Evolutionary conservation across 371 early-diverging fungal species (phyloP).

Genomic region (Umbelopsis sp.): DNA sequence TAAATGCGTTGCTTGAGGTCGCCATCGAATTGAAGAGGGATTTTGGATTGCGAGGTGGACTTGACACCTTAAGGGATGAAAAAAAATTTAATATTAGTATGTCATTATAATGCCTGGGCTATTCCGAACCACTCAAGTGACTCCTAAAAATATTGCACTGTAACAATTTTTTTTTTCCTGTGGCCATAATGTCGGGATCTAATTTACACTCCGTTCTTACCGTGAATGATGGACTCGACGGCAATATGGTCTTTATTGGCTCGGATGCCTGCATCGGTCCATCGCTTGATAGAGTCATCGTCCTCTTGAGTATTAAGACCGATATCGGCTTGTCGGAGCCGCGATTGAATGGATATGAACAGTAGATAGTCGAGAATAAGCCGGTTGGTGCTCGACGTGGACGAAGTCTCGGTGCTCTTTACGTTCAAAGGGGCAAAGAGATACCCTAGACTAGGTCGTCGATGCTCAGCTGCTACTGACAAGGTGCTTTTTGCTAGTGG

Average conservation of each 20-base stretch:
- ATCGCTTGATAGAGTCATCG: slow-evolving; percentile 31
- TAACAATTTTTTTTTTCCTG: slow-evolving; percentile 2
- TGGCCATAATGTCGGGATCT: background rate
- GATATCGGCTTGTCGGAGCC: slow-evolving; percentile 56
- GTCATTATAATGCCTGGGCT: background rate
- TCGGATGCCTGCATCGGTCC: slow-evolving; percentile 44
- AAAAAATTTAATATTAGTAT: slow-evolving; percentile 3
- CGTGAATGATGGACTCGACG: slow-evolving; percentile 52
- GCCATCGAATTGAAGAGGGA: slow-evolving; percentile 41
- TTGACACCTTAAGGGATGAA: slow-evolving; percentile 31
- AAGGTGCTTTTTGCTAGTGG: slow-evolving; percentile 16
- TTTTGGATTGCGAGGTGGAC: slow-evolving; percentile 32
- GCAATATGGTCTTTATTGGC: slow-evolving; percentile 55
- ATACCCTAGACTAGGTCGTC: slow-evolving; percentile 32
- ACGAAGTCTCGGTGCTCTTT: slow-evolving; percentile 23
- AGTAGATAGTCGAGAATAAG: slow-evolving; percentile 65
- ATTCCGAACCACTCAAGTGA: slow-evolving; percentile 16
- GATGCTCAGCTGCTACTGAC: slow-evolving; percentile 14
- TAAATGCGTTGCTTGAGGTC: slow-evolving; percentile 62
- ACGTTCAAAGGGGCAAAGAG: slow-evolving; percentile 31
- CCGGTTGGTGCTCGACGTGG: slow-evolving; percentile 56
- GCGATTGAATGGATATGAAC: slow-evolving; percentile 63
- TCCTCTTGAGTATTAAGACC: slow-evolving; percentile 41
- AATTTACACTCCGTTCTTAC: slow-evolving; percentile 24
- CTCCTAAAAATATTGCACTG: background rate